Conservation (phyloP, 2,329 filamentous ascomycete species). For the Tolypocladium ovalisporum region DNA sequence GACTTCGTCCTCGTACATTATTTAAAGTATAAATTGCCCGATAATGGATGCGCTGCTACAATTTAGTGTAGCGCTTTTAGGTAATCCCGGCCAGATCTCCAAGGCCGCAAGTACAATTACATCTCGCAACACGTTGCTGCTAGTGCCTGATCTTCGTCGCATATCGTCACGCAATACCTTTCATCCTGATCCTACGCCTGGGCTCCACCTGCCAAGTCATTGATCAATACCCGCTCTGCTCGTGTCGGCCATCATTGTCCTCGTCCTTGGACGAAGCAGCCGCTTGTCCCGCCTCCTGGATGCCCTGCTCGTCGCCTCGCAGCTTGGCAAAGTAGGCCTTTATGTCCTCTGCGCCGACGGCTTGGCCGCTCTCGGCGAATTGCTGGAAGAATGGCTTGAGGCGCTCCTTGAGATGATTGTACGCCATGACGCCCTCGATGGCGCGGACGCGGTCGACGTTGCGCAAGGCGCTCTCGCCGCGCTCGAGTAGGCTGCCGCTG, state of each 20-base stretch:
- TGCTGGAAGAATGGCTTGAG: conserved; percentile 91
- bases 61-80: background rate
- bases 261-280: conserved; percentile 29
- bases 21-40: background rate
- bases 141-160: too few relatives aligned
- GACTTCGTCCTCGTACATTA: background rate
- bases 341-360: conserved; percentile 89
- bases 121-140: background rate
- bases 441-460: conserved; percentile 88
- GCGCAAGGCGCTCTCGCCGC: conserved; percentile 82
- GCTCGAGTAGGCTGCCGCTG: conserved; percentile 76
- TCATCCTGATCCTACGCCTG: background rate
- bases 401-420: conserved; percentile 91
- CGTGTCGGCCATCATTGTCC: conserved; percentile 27
- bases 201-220: background rate
- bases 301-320: conserved; percentile 72
- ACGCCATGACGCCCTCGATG: conserved; percentile 96
- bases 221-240: conserved; percentile 42
- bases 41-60: background rate
- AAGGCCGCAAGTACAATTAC: background rate
- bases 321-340: conserved; percentile 94
- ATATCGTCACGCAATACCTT: background rate
- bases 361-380: conserved; percentile 81
- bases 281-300: conserved; percentile 48
- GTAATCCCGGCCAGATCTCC: too few relatives aligned